Percentiles rank a stretch among this genome's conserved stretches.
Evolutionary conservation across 2,329 filamentous ascomycete genomes (phyloP).

Genomic region (Xylariaceae sp.): DNA sequence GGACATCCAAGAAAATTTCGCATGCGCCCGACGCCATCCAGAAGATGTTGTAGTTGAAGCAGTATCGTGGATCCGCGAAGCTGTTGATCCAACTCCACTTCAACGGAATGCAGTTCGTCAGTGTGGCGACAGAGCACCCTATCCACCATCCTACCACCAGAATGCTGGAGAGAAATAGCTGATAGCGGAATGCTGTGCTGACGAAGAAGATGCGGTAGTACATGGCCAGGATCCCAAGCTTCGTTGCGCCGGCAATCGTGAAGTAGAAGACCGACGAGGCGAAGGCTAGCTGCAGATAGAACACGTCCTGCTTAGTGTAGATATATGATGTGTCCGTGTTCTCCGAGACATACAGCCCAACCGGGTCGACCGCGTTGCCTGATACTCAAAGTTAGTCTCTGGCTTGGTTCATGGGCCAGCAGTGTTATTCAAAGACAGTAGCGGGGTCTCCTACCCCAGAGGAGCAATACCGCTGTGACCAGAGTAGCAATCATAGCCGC

Average conservation of each 20-base stretch:
- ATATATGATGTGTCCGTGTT: slow-evolving; percentile 9
- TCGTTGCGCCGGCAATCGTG: slow-evolving; percentile 19
- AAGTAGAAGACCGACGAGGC: slow-evolving; percentile 23
- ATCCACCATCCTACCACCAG: slow-evolving; percentile 17
- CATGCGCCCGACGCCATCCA: too few relatives aligned
- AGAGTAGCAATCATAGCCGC: too few relatives aligned
- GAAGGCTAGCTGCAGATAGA: slow-evolving; percentile 14
- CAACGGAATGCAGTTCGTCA: too few relatives aligned
- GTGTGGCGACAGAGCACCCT: too few relatives aligned
- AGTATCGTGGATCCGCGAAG: too few relatives aligned
- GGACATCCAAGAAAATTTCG: too few relatives aligned
- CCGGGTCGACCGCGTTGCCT: slow-evolving; percentile 9
- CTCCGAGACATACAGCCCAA: slow-evolving; percentile 8
- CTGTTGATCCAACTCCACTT: too few relatives aligned
- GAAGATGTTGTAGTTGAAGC: too few relatives aligned
- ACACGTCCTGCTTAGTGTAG: slow-evolving; percentile 8
- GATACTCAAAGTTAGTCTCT: too few relatives aligned
- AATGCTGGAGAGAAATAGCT: slow-evolving; percentile 9
- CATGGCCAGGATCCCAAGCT: slow-evolving; percentile 25
- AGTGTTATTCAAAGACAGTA: too few relatives aligned
- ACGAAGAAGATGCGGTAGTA: slow-evolving; percentile 25
- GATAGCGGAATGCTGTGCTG: slow-evolving; percentile 15
- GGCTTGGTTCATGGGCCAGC: too few relatives aligned
- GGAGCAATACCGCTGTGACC: background rate
- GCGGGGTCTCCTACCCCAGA: slow-evolving; percentile 2